Percentiles rank a stretch among this genome's conserved stretches.
Evolutionary conservation across 1,284 basidiomycete genomes (phyloP).

Genomic region (Ustilago vetiveriae): DNA sequence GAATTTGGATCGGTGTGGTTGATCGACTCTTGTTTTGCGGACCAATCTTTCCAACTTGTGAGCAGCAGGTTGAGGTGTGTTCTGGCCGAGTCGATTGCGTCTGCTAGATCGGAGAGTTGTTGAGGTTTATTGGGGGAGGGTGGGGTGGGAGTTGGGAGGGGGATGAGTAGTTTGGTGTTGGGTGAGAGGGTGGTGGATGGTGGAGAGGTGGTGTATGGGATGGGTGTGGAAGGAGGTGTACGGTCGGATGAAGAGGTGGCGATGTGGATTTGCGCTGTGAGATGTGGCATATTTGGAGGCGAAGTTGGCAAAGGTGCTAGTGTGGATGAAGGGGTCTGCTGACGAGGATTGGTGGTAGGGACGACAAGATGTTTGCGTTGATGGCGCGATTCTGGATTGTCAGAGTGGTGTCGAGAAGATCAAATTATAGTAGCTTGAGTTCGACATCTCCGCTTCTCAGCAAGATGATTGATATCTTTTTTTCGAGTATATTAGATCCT

Average conservation of each 20-base stretch:
- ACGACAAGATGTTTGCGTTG: not conserved
- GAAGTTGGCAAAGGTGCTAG: no score
- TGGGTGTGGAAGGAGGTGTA: constrained; percentile 12
- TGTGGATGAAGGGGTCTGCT: no score
- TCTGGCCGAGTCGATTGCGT: constrained; percentile 27
- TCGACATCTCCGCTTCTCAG: no score
- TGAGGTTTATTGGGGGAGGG: constrained; percentile 14
- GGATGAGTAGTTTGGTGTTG: constrained; percentile 18
- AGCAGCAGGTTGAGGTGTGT: constrained; percentile 23
- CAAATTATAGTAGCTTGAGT: no score
- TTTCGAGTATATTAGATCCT: no score
- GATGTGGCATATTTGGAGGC: not conserved
- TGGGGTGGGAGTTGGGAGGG: not conserved
- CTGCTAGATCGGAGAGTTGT: constrained; percentile 22
- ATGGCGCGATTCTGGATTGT: no score
- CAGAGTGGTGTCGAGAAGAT: no score
- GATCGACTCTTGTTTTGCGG: constrained; percentile 17
- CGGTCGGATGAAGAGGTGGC: constrained; percentile 2
- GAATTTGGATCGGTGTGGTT: not conserved
- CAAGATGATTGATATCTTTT: no score
- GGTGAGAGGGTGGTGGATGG: constrained; percentile 14
- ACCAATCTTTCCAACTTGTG: constrained; percentile 44
- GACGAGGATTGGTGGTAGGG: no score
- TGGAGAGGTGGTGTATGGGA: constrained; percentile 4
- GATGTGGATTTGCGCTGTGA: constrained; percentile 32